Conservation (phyloP, 768 basidiomycete genomes). For the Suillus luteus region DNA sequence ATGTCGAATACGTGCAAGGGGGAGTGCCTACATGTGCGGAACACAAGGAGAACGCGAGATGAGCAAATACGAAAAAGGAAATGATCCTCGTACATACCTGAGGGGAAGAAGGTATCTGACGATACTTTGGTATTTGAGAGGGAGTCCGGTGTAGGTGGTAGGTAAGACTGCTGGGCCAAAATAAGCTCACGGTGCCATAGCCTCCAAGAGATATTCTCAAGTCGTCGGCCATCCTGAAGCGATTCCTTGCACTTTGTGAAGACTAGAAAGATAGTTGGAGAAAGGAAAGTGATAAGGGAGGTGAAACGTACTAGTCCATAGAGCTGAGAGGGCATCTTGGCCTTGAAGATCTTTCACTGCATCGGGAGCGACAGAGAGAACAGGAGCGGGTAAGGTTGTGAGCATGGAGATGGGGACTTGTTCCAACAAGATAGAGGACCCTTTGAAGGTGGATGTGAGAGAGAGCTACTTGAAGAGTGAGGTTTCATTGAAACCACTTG, state of each 20-base stretch:
- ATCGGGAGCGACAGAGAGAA: slow-evolving; percentile 66
- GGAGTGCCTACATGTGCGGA: slow-evolving; percentile 23
- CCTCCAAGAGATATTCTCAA: slow-evolving; percentile 90
- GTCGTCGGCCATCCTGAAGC: slow-evolving; percentile 74
- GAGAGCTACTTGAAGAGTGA: slow-evolving; percentile 10
- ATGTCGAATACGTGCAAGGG: slow-evolving; percentile 27
- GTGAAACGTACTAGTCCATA: slow-evolving; percentile 62
- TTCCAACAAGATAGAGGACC: too few species aligned
- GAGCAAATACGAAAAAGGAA: slow-evolving; percentile 19
- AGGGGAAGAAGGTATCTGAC: slow-evolving; percentile 31
- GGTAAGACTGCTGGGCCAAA: slow-evolving; percentile 31
- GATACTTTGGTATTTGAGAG: slow-evolving; percentile 22
- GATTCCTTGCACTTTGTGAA: slow-evolving; percentile 84
- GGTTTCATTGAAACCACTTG: slow-evolving; percentile 10
- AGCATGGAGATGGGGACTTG: slow-evolving; percentile 40
- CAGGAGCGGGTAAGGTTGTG: slow-evolving; percentile 56
- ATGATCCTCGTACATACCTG: slow-evolving; percentile 20
- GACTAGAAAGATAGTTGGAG: slow-evolving; percentile 47
- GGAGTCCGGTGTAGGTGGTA: slow-evolving; percentile 32
- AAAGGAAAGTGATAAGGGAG: slow-evolving; percentile 11
- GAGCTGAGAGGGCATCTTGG: slow-evolving; percentile 60
- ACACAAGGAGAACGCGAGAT: slow-evolving; percentile 20
- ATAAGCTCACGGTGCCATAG: slow-evolving; percentile 74
- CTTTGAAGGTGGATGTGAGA: slow-evolving; percentile 9
- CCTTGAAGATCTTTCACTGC: slow-evolving; percentile 70